Conservation (phyloP, 2,329 filamentous ascomycete genomes). For the Ophiostoma sp. region DNA sequence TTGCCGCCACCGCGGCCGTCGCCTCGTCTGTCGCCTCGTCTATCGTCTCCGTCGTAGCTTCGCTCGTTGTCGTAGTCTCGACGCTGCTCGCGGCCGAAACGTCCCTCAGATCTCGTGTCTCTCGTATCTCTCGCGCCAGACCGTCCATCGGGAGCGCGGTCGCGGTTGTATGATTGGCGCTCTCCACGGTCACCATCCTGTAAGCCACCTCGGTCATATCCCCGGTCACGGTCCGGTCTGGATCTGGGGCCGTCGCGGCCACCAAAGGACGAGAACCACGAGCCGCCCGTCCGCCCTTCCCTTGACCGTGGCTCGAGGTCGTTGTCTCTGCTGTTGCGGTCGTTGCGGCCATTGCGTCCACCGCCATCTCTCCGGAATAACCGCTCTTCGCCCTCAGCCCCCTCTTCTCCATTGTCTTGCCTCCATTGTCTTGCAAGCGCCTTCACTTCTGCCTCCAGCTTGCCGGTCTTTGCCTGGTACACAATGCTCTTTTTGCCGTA, state of each 20-base stretch:
- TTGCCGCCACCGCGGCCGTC: not conserved
- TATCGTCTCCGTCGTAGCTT: not conserved
- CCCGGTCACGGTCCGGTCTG: not conserved
- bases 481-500: conserved; percentile 60
- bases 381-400: not conserved
- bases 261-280: not conserved
- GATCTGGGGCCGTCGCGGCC: not conserved
- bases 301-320: not conserved
- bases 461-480: conserved; percentile 53
- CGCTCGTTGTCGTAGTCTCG: not conserved
- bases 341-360: not conserved
- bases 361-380: not conserved
- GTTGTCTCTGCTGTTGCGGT: not conserved
- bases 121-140: not conserved
- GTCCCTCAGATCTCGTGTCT: not conserved
- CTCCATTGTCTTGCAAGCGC: not conserved
- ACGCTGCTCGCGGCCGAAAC: not conserved
- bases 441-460: conserved; percentile 40
- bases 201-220: not conserved
- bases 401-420: not conserved
- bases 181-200: not conserved
- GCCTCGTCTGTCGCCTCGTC: not conserved
- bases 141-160: not conserved
- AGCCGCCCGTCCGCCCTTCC: not conserved
- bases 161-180: not conserved